Percentiles rank a stretch among this genome's conserved stretches.
phyloP scores from a whole-genome alignment of 495 filamentous ascomycete genomes.

The Tuber aestivum region DNA sequence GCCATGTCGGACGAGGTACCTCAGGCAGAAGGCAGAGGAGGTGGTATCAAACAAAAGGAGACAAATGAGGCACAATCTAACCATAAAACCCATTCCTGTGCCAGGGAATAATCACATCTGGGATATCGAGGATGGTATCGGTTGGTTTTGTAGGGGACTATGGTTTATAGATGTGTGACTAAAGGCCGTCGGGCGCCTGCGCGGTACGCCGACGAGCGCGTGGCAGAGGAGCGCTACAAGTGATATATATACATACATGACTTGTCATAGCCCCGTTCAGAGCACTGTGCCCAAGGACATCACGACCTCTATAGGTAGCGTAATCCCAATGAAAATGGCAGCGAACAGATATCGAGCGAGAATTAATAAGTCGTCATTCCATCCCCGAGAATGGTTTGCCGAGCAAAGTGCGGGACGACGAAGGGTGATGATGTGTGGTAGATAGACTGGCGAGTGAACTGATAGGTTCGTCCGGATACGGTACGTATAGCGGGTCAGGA shows the following conservation, averaged over 20 bases:
- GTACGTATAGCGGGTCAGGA: background rate
- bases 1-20: too few relatives aligned
- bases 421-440: background rate
- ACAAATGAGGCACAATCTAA: too few relatives aligned
- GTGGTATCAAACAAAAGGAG: too few relatives aligned
- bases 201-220: background rate
- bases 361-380: background rate
- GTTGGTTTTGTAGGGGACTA: background rate
- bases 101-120: too few relatives aligned
- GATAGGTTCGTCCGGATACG: background rate
- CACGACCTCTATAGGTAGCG: background rate
- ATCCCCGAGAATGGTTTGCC: background rate
- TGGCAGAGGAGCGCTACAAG: background rate
- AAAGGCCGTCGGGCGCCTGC: background rate
- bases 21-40: too few relatives aligned
- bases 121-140: too few relatives aligned
- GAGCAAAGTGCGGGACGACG: background rate
- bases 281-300: too few relatives aligned
- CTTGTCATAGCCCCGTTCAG: background rate
- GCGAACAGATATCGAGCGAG: background rate
- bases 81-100: too few relatives aligned
- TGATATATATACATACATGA: background rate
- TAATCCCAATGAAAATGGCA: background rate
- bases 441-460: background rate
- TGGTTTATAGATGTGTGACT: background rate